Conservation (phyloP, 257 asterid genomes). For the Nicotiana noctiflora region DNA sequence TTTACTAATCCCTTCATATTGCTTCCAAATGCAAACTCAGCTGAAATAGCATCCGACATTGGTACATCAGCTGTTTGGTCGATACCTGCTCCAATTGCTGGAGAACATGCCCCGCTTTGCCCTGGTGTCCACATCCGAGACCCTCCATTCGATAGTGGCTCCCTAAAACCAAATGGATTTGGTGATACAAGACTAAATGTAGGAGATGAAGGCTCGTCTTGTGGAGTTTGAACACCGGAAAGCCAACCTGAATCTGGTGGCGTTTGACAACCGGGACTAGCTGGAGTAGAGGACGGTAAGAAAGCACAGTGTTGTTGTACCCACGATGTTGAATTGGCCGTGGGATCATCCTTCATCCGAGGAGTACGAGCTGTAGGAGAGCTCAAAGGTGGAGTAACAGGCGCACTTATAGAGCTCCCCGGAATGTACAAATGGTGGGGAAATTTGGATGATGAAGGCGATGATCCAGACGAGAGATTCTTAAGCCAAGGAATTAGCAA, state of each 20-base stretch:
- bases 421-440: constrained; percentile 74
- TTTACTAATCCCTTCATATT: constrained; percentile 64
- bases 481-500: constrained; percentile 98
- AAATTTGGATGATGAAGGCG: constrained; percentile 53
- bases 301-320: constrained; percentile 56
- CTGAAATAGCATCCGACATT: constrained; percentile 75
- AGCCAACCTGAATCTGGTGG: constrained; percentile 93
- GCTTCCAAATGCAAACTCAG: constrained; percentile 90
- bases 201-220: constrained; percentile 79
- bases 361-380: constrained; percentile 89
- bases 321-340: constrained; percentile 54
- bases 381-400: constrained; percentile 93
- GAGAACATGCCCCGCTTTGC: constrained; percentile 95
- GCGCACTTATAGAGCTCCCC: constrained; percentile 92
- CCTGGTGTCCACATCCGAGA: constrained; percentile 97
- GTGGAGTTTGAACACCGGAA: constrained; percentile 93
- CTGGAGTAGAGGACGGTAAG: constrained; percentile 78
- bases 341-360: constrained; percentile 52
- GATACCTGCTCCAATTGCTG: constrained; percentile 56
- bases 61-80: constrained; percentile 83
- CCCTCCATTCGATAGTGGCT: constrained; percentile 72
- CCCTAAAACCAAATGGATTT: constrained; percentile 72
- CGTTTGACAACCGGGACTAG: constrained; percentile 71
- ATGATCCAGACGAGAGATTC: constrained; percentile 70
- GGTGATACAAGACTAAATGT: constrained; percentile 82